Conservation (phyloP, 2,329 filamentous ascomycete genomes). For the Alternaria alternata region DNA sequence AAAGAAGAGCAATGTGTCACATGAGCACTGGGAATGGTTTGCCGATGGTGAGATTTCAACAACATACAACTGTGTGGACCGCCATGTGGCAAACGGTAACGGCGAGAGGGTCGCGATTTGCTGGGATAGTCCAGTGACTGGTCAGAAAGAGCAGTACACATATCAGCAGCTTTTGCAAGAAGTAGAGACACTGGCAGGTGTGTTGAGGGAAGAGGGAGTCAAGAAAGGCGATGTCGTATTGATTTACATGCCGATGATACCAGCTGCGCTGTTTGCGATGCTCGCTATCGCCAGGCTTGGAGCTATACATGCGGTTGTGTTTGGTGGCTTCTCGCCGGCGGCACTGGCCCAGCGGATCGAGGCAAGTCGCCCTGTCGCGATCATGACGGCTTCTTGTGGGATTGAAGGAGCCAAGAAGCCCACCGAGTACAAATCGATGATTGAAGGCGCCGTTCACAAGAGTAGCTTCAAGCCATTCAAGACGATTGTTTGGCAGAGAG, state of each 20-base stretch:
- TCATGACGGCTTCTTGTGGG: slow-evolving; percentile 90
- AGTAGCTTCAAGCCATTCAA: slow-evolving; percentile 75
- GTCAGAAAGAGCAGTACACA: slow-evolving; percentile 73
- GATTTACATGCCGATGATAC: slow-evolving; percentile 98
- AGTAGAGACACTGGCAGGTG: slow-evolving; percentile 82
- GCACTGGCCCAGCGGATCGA: slow-evolving; percentile 90
- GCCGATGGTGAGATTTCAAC: slow-evolving; percentile 87
- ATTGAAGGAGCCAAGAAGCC: slow-evolving; percentile 87
- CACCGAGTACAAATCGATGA: slow-evolving; percentile 75
- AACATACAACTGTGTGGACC: slow-evolving; percentile 89
- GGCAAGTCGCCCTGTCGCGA: slow-evolving; percentile 74
- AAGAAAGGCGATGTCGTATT: slow-evolving; percentile 85
- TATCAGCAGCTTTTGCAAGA: slow-evolving; percentile 80
- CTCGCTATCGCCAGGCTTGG: slow-evolving; percentile 83
- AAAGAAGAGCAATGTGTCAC: slow-evolving; percentile 64
- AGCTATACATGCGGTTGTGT: slow-evolving; percentile 90
- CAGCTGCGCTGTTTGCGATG: slow-evolving; percentile 84
- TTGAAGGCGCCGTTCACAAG: slow-evolving; percentile 74
- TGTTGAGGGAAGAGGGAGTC: slow-evolving; percentile 82
- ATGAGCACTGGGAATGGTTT: slow-evolving; percentile 90
- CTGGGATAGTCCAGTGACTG: slow-evolving; percentile 87
- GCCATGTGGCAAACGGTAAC: slow-evolving; percentile 80
- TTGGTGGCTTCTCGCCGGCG: slow-evolving; percentile 85
- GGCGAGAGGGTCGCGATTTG: slow-evolving; percentile 78
- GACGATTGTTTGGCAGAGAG: slow-evolving; percentile 84